Conservation (phyloP, 129 eudicot genomes). For the Silybum marianum region DNA sequence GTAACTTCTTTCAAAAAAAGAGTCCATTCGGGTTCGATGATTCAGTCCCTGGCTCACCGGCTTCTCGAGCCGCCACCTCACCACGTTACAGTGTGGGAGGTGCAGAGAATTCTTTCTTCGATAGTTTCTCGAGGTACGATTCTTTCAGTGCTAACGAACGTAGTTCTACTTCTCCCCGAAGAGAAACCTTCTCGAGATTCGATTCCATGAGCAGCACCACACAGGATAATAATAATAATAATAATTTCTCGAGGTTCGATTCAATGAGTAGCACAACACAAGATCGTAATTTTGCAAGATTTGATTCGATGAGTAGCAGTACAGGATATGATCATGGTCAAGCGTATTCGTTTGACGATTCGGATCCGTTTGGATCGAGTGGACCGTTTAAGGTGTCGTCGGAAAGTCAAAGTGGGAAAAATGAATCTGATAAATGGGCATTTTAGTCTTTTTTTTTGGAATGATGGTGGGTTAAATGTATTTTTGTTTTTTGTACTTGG, state of each 20-base stretch:
- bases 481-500: background rate
- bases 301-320: conserved; percentile 69
- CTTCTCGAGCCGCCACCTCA: conserved; percentile 69
- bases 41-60: conserved; percentile 69
- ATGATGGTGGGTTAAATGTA: background rate
- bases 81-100: conserved; percentile 66
- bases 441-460: conserved; percentile 37
- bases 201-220: conserved; percentile 51
- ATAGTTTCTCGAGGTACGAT: conserved; percentile 53
- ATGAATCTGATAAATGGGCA: conserved; percentile 66
- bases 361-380: conserved; percentile 83
- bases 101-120: conserved; percentile 64
- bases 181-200: conserved; percentile 46
- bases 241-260: conserved; percentile 56
- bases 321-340: conserved; percentile 66
- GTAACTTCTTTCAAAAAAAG: conserved; percentile 46
- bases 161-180: conserved; percentile 48
- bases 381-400: conserved; percentile 88
- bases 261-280: conserved; percentile 52
- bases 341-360: conserved; percentile 73
- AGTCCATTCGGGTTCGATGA: conserved; percentile 70
- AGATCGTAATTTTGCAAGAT: conserved; percentile 49
- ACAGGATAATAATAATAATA: conserved; percentile 17
- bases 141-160: conserved; percentile 45
- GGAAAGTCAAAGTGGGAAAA: conserved; percentile 56